Conservation (phyloP, 2,329 filamentous ascomycete genomes). For the Penicillium sp. region DNA sequence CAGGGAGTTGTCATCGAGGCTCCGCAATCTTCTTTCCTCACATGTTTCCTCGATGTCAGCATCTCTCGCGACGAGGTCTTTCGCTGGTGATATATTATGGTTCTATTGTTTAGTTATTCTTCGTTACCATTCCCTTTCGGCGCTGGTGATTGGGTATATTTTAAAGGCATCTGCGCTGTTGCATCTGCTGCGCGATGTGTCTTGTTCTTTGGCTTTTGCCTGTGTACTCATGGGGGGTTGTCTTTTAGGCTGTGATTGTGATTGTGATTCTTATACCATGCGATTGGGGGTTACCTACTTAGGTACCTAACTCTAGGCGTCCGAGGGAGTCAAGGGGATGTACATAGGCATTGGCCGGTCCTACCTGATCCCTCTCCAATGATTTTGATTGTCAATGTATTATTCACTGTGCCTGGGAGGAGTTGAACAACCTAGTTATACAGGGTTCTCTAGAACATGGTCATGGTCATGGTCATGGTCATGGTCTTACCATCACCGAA, state of each 20-base stretch:
- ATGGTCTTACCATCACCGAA: too few relatives aligned
- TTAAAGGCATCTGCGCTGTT: constrained; percentile 23
- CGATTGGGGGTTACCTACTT: not conserved
- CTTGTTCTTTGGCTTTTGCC: constrained; percentile 16
- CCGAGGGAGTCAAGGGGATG: constrained; percentile 10
- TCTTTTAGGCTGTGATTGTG: constrained; percentile 5
- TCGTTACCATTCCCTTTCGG: constrained; percentile 24
- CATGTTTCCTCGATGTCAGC: constrained; percentile 11
- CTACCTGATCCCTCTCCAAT: constrained; percentile 8
- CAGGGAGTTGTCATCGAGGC: not conserved
- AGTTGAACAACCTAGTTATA: not conserved
- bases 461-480: not conserved
- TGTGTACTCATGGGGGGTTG: constrained; percentile 8
- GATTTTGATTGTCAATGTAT: constrained; percentile 1
- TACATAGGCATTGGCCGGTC: constrained; percentile 22
- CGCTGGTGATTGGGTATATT: constrained; percentile 27
- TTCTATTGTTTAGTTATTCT: constrained; percentile 26
- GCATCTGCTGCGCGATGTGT: constrained; percentile 21
- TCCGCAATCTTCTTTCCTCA: not conserved
- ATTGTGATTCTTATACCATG: constrained; percentile 21
- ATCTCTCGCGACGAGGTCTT: constrained; percentile 12
- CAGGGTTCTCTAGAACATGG: not conserved
- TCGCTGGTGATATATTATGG: constrained; percentile 19
- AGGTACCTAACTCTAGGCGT: constrained; percentile 8
- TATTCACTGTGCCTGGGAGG: not conserved